Evolutionary conservation across 352 stramenopile genomes (phyloP).

Genomic region (Peronospora farinosa): DNA sequence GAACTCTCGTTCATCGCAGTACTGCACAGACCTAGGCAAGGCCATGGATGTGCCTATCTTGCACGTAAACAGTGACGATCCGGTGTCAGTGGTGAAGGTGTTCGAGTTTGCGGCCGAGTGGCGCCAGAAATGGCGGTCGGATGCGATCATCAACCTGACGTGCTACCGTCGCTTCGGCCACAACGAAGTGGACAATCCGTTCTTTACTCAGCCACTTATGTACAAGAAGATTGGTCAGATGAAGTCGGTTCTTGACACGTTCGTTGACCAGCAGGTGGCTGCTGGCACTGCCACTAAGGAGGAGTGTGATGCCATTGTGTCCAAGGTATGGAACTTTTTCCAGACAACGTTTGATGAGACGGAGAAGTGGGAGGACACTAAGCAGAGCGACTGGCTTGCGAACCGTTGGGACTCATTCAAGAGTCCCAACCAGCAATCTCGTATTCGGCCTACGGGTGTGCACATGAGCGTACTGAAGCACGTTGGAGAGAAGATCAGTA

Average conservation of each 20-base stretch:
- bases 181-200: constrained; percentile 98
- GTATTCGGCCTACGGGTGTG: constrained; percentile 90
- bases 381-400: constrained; percentile 93
- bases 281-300: constrained; percentile 56
- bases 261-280: constrained; percentile 58
- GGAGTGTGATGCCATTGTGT: constrained; percentile 80
- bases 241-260: constrained; percentile 89
- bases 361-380: constrained; percentile 88
- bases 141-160: constrained; percentile 98
- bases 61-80: constrained; percentile 95
- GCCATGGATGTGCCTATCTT: constrained; percentile 91
- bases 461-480: constrained; percentile 87
- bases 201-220: constrained; percentile 97
- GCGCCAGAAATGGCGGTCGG: constrained; percentile 67
- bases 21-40: constrained; percentile 95
- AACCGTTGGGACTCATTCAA: constrained; percentile 96
- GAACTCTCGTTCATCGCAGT: constrained; percentile 90
- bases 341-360: constrained; percentile 89
- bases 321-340: constrained; percentile 87
- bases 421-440: constrained; percentile 89
- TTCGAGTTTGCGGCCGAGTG: constrained; percentile 88
- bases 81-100: constrained; percentile 79
- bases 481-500: constrained; percentile 84
- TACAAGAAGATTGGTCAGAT: constrained; percentile 94
- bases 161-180: constrained; percentile 97